A percentile compares a stretch with the other conserved stretches of the same genome.
Evolutionary conservation across 495 filamentous ascomycete genomes (phyloP).

Genomic region (Lasiosphaeria miniovina): DNA sequence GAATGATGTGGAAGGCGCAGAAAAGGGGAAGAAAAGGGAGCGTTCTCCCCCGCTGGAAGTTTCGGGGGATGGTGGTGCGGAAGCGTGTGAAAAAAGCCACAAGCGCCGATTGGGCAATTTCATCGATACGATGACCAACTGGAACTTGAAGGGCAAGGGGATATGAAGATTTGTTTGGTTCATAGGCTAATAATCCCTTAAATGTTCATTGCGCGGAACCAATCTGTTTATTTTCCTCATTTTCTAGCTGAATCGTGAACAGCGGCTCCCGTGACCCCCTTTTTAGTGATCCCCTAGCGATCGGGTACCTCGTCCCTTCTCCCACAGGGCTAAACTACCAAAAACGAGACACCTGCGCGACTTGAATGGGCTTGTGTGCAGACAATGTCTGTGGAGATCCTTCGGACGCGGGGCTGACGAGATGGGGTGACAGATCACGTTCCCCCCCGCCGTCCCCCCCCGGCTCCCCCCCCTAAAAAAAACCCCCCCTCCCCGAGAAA

Average conservation of each 20-base stretch:
- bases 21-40: background rate
- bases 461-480: background rate
- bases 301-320: background rate
- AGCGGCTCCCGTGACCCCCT: background rate
- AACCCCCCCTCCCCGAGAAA: background rate
- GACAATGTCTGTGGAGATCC: background rate
- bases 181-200: background rate
- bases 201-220: background rate
- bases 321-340: background rate
- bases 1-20: background rate
- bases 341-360: background rate
- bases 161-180: background rate
- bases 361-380: background rate
- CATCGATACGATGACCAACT: background rate
- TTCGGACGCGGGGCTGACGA: background rate
- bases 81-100: background rate
- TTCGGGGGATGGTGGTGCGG: background rate
- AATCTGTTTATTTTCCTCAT: background rate
- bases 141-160: background rate
- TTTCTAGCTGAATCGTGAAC: background rate
- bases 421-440: background rate
- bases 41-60: background rate
- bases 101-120: background rate
- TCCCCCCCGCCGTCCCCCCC: background rate
- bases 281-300: background rate